phyloP scores from a whole-genome alignment of 2,329 filamentous ascomycete species.

The Aspergillus ruber region DNA sequence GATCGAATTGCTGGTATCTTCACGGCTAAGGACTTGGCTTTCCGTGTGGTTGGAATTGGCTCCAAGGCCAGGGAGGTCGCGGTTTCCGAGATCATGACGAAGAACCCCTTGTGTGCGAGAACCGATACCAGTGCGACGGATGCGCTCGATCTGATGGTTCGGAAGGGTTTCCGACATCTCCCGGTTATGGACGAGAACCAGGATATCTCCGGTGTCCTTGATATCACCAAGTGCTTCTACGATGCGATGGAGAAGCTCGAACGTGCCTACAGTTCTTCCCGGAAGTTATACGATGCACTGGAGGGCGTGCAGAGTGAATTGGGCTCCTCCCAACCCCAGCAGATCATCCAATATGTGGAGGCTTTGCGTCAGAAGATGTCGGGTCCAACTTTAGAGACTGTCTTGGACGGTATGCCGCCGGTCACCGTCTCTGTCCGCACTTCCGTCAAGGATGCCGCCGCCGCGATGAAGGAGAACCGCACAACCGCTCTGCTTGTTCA shows the following conservation, averaged over 20 bases:
- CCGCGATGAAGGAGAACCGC: conserved; percentile 97
- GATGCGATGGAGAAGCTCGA: conserved; percentile 99
- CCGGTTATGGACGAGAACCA: conserved; percentile 99
- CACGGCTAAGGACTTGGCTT: conserved; percentile 96
- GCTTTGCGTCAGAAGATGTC: conserved; percentile 95
- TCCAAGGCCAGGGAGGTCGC: conserved; percentile 84
- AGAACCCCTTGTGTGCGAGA: conserved; percentile 94
- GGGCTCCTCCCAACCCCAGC: conserved; percentile 90
- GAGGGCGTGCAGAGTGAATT: conserved; percentile 97
- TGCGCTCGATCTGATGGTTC: conserved; percentile 93
- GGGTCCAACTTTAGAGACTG: conserved; percentile 88
- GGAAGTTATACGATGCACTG: conserved; percentile 93
- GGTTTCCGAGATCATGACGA: conserved; percentile 99
- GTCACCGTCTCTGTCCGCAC: conserved; percentile 94
- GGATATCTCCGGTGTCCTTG: conserved; percentile 93
- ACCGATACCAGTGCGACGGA: conserved; percentile 98
- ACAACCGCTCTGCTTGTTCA: conserved; percentile 94
- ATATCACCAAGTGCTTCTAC: conserved; percentile 99
- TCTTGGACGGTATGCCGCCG: conserved; percentile 83
- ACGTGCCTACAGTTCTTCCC: conserved; percentile 93
- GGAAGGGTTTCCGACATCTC: conserved; percentile 94
- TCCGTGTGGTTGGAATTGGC: conserved; percentile 87
- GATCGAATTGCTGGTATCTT: conserved; percentile 98
- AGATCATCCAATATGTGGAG: conserved; percentile 98
- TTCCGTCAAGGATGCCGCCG: conserved; percentile 90